These are phyloP conservation scores for Thinopyrum obtusiflorum DNA, from an alignment of 202 grass and related monocot species.

Conservation along the genomic window DNA sequence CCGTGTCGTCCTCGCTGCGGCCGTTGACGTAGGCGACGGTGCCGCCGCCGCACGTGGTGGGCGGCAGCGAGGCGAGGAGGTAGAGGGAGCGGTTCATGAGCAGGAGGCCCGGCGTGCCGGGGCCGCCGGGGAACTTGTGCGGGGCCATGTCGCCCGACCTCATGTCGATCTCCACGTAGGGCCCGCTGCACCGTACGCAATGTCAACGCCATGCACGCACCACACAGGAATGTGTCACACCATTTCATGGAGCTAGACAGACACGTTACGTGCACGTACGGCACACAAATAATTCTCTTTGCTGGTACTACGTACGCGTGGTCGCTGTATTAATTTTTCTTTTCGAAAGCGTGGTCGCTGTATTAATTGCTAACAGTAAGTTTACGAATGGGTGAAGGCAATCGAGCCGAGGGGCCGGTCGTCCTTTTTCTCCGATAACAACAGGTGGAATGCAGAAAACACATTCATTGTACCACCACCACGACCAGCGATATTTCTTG, in stretches of 20 bases:
- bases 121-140: constrained; percentile 87
- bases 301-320: background rate
- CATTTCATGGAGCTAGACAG: background rate
- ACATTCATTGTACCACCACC: background rate
- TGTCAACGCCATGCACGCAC: background rate
- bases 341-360: background rate
- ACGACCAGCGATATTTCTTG: background rate
- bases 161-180: constrained; percentile 87
- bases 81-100: constrained; percentile 66
- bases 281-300: background rate
- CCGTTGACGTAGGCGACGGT: constrained; percentile 71
- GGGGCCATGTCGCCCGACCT: constrained; percentile 57
- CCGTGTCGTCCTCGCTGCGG: constrained; percentile 52
- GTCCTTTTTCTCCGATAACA: background rate
- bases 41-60: constrained; percentile 68
- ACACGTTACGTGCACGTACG: background rate
- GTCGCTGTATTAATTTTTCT: background rate
- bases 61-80: constrained; percentile 43
- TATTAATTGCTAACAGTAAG: background rate
- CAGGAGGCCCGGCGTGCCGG: constrained; percentile 68
- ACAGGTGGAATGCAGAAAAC: background rate
- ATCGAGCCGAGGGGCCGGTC: background rate
- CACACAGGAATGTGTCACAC: background rate
- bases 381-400: background rate
- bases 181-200: constrained; percentile 35